A percentile compares a stretch with the other conserved stretches of the same genome.
Evolutionary conservation across 371 early-diverging fungal species (phyloP).

Genomic region (Mucor mucedo): DNA sequence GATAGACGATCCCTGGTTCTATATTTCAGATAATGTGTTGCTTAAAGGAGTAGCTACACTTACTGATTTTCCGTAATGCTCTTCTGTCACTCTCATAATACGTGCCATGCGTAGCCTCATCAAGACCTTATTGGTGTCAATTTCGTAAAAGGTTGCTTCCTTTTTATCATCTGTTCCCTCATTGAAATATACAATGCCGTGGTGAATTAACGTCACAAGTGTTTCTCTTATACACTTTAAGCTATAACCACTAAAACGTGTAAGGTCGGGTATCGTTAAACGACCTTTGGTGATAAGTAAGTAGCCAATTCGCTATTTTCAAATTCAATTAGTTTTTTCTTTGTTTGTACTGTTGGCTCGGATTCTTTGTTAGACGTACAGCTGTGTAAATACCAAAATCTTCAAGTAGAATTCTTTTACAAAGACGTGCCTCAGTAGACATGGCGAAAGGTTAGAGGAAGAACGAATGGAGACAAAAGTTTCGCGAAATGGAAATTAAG

Average conservation of each 20-base stretch:
- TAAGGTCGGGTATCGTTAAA: slow-evolving; percentile 30
- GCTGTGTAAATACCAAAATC: slow-evolving; percentile 43
- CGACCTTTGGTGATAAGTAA: slow-evolving; percentile 45
- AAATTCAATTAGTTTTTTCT: slow-evolving; percentile 1
- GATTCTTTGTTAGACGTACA: slow-evolving; percentile 14
- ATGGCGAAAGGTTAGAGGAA: slow-evolving; percentile 13
- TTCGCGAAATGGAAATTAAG: background rate
- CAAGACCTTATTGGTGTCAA: slow-evolving; percentile 56
- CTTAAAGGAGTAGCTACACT: background rate
- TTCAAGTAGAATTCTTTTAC: slow-evolving; percentile 44
- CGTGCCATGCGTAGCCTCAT: slow-evolving; percentile 69
- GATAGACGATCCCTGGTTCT: slow-evolving; percentile 19
- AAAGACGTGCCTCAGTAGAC: slow-evolving; percentile 41
- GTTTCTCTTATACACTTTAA: slow-evolving; percentile 36
- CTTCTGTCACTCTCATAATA: slow-evolving; percentile 62
- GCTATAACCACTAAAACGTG: slow-evolving; percentile 30
- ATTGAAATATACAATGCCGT: slow-evolving; percentile 35
- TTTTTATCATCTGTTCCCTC: slow-evolving; percentile 47
- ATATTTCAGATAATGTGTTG: background rate
- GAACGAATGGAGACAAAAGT: background rate
- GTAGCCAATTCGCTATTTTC: slow-evolving; percentile 32
- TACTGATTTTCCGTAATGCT: slow-evolving; percentile 70
- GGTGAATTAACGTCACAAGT: slow-evolving; percentile 41
- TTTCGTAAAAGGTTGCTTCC: slow-evolving; percentile 67
- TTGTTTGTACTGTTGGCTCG: too few relatives aligned